A percentile compares a stretch with the other conserved stretches of the same genome.
These are phyloP conservation scores for Rhodamnia rubescens DNA, from an alignment of 345 rosid genomes.

Conservation along the genomic window DNA sequence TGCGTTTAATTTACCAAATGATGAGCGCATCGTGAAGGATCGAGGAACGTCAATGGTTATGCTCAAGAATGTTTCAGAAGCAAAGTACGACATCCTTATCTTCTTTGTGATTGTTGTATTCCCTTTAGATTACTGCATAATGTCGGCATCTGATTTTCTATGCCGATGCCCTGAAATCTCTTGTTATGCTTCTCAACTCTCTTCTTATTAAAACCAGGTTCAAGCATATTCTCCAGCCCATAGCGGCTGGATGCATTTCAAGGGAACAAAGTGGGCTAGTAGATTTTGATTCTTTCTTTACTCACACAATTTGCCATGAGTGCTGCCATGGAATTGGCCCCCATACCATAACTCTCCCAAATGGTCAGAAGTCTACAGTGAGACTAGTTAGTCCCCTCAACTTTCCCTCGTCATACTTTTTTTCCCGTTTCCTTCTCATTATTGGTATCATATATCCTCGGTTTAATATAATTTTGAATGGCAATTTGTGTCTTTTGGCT, in stretches of 20 bases:
- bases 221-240: conserved; percentile 74
- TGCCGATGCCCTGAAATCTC: background rate
- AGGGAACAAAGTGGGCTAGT: conserved; percentile 66
- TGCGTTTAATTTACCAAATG: conserved; percentile 94
- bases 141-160: background rate
- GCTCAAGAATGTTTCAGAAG: conserved; percentile 82
- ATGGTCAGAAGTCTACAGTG: conserved; percentile 75
- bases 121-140: background rate
- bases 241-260: conserved; percentile 55
- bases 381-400: conserved; percentile 48
- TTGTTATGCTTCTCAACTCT: background rate
- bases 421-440: background rate
- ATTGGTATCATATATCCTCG: background rate
- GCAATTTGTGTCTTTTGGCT: background rate
- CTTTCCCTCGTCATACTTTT: background rate
- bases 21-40: conserved; percentile 80
- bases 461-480: background rate
- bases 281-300: conserved; percentile 94
- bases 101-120: background rate
- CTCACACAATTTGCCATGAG: conserved; percentile 90
- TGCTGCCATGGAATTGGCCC: conserved; percentile 98
- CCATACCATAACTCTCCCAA: conserved; percentile 79
- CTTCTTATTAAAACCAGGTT: conserved; percentile 39
- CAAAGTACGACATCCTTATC: conserved; percentile 43
- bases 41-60: conserved; percentile 97